Evolutionary conservation across 305 asterid genomes (phyloP), one percentile per base, ranked within the genome.

Genomic region (Ajuga reptans): DNA sequence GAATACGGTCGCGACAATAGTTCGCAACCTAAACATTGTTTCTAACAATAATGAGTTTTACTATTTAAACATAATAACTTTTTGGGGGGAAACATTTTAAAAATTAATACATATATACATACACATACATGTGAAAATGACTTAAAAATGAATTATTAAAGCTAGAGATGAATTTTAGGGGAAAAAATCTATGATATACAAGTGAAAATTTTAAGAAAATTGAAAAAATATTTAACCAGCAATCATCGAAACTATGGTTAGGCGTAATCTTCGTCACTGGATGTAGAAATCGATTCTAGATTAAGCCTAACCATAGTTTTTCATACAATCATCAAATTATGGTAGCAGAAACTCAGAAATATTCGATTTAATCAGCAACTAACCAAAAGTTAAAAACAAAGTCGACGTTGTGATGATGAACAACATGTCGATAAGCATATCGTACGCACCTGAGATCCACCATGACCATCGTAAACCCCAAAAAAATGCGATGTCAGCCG

Each of bases 401-500:
- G 18, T 47, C 51, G 37, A 59, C 2, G 36, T 11, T 7, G 16
- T 17, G 14, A 67, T 24, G 16, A 69, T 55, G 34, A 18, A 47
- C 1, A 1, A 42, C 12, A 1, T 27, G 6, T 64, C 41, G 6
- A 17, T 39, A 49, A 5, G 45, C n/a, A 43, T 3, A 53, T 0
- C 14, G 9, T 9, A 61, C 72, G 61, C 71, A 92, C 98, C 98
- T 92, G 95, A 69, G 92, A 83, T 78, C 98, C 98, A 78, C 98
- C 98, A 65, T 92, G 98, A 59, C 98, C 98, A 73, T 92, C 98
- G 47, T 88, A 92, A 49, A 92, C 96, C 14, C 93, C 98, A 5
- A 83, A 90, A 66, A 92, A 92, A 74, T 92, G 97, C 63, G 97
- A 90, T 16, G 89, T 82, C 47, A 91, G 61, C 64, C 85, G 88